Conservation (phyloP, 768 basidiomycete species). For the Imleria badia region DNA sequence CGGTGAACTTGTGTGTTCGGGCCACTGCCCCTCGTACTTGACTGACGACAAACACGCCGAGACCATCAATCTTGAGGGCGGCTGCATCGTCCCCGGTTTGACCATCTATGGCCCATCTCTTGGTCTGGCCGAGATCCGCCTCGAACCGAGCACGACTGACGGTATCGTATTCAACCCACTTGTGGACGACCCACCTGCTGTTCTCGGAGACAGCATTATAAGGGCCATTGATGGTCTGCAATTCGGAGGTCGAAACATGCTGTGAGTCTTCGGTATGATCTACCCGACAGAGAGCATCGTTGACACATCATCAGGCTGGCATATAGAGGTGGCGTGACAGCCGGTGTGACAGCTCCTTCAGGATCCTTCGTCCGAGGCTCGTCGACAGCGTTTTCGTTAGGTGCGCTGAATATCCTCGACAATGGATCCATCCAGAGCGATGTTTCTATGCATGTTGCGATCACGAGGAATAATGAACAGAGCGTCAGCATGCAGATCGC, state of each 20-base stretch:
- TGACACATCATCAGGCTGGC: conserved; percentile 47
- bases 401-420: conserved; percentile 31
- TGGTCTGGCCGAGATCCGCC: conserved; percentile 66
- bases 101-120: conserved; percentile 71
- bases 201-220: conserved; percentile 8
- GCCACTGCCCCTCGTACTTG: conserved; percentile 29
- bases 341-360: conserved; percentile 54
- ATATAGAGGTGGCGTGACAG: conserved; percentile 65
- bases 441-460: conserved; percentile 60
- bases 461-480: conserved; percentile 40
- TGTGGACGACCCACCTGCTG: conserved; percentile 38
- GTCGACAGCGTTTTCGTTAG: conserved; percentile 61
- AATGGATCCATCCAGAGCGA: conserved; percentile 41
- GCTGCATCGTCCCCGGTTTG: conserved; percentile 66
- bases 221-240: conserved; percentile 45
- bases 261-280: conserved; percentile 19
- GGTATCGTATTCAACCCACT: conserved; percentile 61
- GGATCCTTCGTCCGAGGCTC: conserved; percentile 55
- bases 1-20: conserved; percentile 54
- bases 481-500: conserved; percentile 71
- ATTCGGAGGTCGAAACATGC: conserved; percentile 13
- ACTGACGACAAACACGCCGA: conserved; percentile 24
- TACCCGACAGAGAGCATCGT: not conserved
- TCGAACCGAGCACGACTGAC: conserved; percentile 70
- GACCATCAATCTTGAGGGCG: conserved; percentile 67